Base-by-base conservation (phyloP, 306 rosid species). In the Cucurbita pepo region DNA sequence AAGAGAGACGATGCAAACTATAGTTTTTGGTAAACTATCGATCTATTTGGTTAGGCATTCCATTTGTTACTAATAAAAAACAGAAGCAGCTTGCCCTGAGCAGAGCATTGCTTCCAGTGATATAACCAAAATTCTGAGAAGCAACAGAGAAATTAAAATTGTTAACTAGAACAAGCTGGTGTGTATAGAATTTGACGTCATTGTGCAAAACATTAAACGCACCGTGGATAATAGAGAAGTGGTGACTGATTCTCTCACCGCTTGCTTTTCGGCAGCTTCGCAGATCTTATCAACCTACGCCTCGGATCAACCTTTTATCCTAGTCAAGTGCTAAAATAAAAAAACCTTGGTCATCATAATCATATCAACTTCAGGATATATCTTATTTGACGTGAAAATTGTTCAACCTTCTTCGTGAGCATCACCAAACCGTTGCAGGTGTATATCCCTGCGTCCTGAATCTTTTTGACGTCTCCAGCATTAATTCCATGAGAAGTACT, bases 341-440 rank as follows among this genome's bases (percentile, higher is more conserved):
- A 38, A 77, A 58, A 41, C 45, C 54, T 51, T 10, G 54, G 56
- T 69, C 21, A 43, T 30, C 62, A 43, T 41, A 14, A 67, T 25
- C 21, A n/a, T 47, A 64, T 51, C 6, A 38, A 18, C 64, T 22
- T 5, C 66, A 76, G 55, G 36, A 48, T 14, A 7, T 16, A 47
- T 25, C 64, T 41, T 40, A 78, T 73, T 45, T 9, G 60, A 76
- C 38, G 40, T 34, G 21, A 79, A 11, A 76, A 13, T 56, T 10
- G 12, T 45, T 74, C 8, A 73, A 90, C 98, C 96, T 94, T 94
- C 87, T 90, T 94, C 4, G 98, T 94, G 73, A 90, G 96, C 99
- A 90, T 94, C 97, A 90, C 91, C 80, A 94, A 87, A 77, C 97
- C 99, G 70, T 94, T 94, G 88, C 97, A 94, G 71, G 97, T 90